Evolutionary conservation across 2,329 filamentous ascomycete species (phyloP), one percentile per base, ranked within the genome.

Genomic region (Trichoderma asperellum): DNA sequence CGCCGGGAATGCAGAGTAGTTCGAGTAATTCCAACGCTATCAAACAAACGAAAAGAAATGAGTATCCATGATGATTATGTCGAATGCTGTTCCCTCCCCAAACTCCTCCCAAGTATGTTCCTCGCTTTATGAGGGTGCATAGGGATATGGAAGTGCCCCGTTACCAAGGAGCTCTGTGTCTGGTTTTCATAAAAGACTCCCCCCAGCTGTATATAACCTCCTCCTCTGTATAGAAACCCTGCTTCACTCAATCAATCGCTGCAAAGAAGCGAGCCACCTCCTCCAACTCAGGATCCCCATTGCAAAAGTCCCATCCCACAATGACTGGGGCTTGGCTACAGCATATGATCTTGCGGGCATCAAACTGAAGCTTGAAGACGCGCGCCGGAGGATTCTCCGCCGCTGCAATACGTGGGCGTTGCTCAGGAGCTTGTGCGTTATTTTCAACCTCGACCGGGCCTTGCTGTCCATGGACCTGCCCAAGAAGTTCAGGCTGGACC

Each of bases 261-360:
- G 85, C 89, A 77, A 97, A 97, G 77, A 97, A 96, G 43, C 87
- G 86, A 72, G 89, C 88, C 7, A 91, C 92, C 76, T 92, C 90
- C 68, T 93, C 88, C 65, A 97, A 87, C 74, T 96, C 91, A 68
- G 87, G 81, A 73, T 99, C 94, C 5, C 89, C 91, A 73, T 94
- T 93, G 70, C 94, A 96, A 84, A 98, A 99, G 79, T 99, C 96
- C 96, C 96, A 99, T 0, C 94, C 96, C 0, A 98, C 93, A 76
- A 99, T 98, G 18, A 91, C 89, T 49, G 90, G 90, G 68, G 96
- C 93, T 79, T 98, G 94, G 72, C 92, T 96, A 78, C 95, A 97
- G 82, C 94, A 97, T 67, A 99, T 91, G 73, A 99, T 96, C 74
- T 94, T 90, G 27, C 94, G 88, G 0, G 94, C 92, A 77, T 99